Conservation (phyloP, 805 yeast species). For the Pichia occidentalis region DNA sequence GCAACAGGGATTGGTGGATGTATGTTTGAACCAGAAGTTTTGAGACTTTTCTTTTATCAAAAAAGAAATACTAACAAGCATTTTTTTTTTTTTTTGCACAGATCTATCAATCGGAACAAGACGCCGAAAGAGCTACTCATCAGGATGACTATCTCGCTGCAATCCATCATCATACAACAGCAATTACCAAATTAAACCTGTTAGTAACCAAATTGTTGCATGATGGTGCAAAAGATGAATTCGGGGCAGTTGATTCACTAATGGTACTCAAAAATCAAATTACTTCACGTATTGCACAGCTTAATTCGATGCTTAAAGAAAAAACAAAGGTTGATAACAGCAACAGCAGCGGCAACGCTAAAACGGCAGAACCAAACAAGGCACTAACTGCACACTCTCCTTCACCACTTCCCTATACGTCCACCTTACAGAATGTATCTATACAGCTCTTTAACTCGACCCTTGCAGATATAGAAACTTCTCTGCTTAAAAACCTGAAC, state of each 20-base stretch:
- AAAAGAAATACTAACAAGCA: slow-evolving; percentile 7
- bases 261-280: slow-evolving; percentile 22
- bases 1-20: slow-evolving; percentile 22
- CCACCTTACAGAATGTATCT: slow-evolving; percentile 1
- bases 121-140: slow-evolving; percentile 44
- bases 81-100: slow-evolving; percentile 18
- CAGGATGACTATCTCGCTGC: slow-evolving; percentile 39
- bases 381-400: no score
- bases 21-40: slow-evolving; percentile 14
- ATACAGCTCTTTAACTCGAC: slow-evolving; percentile 6
- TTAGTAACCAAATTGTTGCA: slow-evolving; percentile 14
- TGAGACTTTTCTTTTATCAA: slow-evolving; percentile 1
- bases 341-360: no score
- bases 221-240: slow-evolving; percentile 15
- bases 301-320: neutral
- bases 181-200: slow-evolving; percentile 30
- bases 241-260: slow-evolving; percentile 20
- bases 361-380: no score
- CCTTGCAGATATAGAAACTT: slow-evolving; percentile 10
- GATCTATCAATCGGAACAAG: slow-evolving; percentile 46
- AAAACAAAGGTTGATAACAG: no score
- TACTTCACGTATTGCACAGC: slow-evolving; percentile 12
- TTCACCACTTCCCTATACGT: no score
- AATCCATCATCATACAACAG: slow-evolving; percentile 31
- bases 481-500: slow-evolving; percentile 24